Percentiles rank a stretch among this genome's conserved stretches.
phyloP scores from a whole-genome alignment of 2,329 filamentous ascomycete species.

The Phaeoacremonium minimum region DNA sequence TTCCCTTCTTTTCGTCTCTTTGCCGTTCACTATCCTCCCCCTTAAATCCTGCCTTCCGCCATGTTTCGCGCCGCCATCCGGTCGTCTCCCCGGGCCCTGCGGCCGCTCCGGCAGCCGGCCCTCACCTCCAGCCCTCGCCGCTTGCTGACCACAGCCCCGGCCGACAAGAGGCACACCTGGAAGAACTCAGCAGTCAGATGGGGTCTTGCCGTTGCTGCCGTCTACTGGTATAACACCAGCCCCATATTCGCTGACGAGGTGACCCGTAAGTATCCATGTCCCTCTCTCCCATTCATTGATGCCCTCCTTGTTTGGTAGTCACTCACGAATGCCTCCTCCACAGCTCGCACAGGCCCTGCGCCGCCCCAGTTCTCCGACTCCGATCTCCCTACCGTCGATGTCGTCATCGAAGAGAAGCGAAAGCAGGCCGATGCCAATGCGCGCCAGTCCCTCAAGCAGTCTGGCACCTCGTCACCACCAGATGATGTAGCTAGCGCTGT shows the following conservation, averaged over 20 bases:
- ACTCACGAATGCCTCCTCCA: slow-evolving; percentile 1
- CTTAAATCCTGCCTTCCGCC: slow-evolving; percentile 1
- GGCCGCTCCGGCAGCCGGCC: slow-evolving; percentile 33
- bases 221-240: slow-evolving; percentile 96
- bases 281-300: slow-evolving; percentile 4
- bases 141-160: slow-evolving; percentile 50
- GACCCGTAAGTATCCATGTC: slow-evolving; percentile 45
- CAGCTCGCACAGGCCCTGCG: slow-evolving; percentile 29
- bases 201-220: slow-evolving; percentile 67
- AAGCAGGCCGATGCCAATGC: slow-evolving; percentile 34
- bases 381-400: slow-evolving; percentile 61
- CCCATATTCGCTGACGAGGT: slow-evolving; percentile 81
- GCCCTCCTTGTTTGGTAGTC: slow-evolving; percentile 2
- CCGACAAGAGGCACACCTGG: slow-evolving; percentile 72
- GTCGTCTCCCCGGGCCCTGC: slow-evolving; percentile 39
- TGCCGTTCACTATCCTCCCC: not conserved
- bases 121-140: slow-evolving; percentile 38
- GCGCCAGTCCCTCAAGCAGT: slow-evolving; percentile 23
- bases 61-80: slow-evolving; percentile 53
- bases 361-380: slow-evolving; percentile 52
- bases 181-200: slow-evolving; percentile 72
- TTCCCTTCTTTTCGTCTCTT: not conserved
- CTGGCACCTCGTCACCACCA: slow-evolving; percentile 14
- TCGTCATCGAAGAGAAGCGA: slow-evolving; percentile 61
- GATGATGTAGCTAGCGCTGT: slow-evolving; percentile 22